phyloP scores from a whole-genome alignment of 768 basidiomycete genomes.

The Terana coerulea region DNA sequence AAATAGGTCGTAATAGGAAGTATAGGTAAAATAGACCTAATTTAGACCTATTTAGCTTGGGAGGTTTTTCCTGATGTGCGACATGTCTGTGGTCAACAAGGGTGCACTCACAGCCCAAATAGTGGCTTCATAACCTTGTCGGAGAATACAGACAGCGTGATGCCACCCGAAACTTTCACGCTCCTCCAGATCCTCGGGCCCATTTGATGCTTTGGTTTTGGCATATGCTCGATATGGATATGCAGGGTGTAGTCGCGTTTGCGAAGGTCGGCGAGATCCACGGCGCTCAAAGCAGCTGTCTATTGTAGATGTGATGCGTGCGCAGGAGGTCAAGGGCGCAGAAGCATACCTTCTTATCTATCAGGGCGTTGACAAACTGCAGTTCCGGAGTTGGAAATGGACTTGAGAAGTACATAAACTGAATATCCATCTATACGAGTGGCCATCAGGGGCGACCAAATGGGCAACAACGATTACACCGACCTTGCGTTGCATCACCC shows the following conservation, averaged over 20 bases:
- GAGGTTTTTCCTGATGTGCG: too few relatives aligned
- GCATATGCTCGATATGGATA: slow-evolving; percentile 1
- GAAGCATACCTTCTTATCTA: slow-evolving; percentile 7
- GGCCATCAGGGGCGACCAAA: too few relatives aligned
- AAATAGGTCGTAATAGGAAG: too few relatives aligned
- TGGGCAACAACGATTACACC: too few relatives aligned
- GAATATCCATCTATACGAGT: slow-evolving; percentile 2
- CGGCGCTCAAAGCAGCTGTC: neutral
- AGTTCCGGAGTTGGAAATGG: neutral
- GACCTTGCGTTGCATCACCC: too few relatives aligned
- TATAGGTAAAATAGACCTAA: too few relatives aligned
- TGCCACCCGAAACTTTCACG: slow-evolving; percentile 6
- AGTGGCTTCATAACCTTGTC: slow-evolving; percentile 13
- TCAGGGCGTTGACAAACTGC: slow-evolving; percentile 6
- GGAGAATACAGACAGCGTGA: slow-evolving; percentile 5
- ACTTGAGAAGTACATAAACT: neutral
- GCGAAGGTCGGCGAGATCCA: slow-evolving; percentile 1
- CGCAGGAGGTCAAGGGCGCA: too few relatives aligned
- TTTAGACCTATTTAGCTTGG: too few relatives aligned
- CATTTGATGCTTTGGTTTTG: too few relatives aligned
- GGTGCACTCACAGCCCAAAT: slow-evolving; percentile 10
- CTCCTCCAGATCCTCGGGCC: neutral
- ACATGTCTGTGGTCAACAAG: too few relatives aligned
- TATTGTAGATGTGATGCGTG: too few relatives aligned
- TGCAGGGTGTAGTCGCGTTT: slow-evolving; percentile 5